phyloP scores from a whole-genome alignment of 2,329 filamentous ascomycete species.

The Pezicula rhizophila region DNA sequence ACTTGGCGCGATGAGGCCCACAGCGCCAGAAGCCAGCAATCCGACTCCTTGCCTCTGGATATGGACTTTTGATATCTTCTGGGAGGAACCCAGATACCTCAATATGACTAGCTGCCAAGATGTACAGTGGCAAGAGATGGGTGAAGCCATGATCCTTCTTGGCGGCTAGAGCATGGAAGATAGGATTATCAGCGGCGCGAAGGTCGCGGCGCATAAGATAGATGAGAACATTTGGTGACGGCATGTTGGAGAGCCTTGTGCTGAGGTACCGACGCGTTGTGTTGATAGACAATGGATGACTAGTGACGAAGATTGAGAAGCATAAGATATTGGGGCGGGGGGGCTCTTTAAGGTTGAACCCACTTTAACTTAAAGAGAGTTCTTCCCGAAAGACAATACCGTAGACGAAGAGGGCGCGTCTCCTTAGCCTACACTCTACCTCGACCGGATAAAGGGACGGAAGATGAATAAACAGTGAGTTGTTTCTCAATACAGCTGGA shows the following conservation, averaged over 20 bases:
- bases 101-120: slow-evolving; percentile 64
- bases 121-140: slow-evolving; percentile 65
- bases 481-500: too few relatives aligned
- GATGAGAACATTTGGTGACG: slow-evolving; percentile 50
- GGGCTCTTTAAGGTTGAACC: neutral
- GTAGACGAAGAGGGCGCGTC: too few relatives aligned
- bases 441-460: too few relatives aligned
- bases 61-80: slow-evolving; percentile 47
- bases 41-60: slow-evolving; percentile 60
- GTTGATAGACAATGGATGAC: neutral
- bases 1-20: slow-evolving; percentile 65
- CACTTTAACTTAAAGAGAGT: too few relatives aligned
- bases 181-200: slow-evolving; percentile 67
- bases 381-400: too few relatives aligned
- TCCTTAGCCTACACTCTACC: too few relatives aligned
- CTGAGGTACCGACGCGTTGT: neutral
- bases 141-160: slow-evolving; percentile 49
- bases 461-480: too few relatives aligned
- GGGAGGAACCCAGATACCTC: slow-evolving; percentile 70
- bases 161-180: slow-evolving; percentile 54
- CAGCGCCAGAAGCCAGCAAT: slow-evolving; percentile 67
- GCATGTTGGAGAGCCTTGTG: slow-evolving; percentile 16
- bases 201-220: slow-evolving; percentile 70
- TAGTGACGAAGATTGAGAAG: neutral
- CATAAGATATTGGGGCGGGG: neutral